Conservation (phyloP, 1,284 basidiomycete genomes). For the Xerocomus amazonicus region DNA sequence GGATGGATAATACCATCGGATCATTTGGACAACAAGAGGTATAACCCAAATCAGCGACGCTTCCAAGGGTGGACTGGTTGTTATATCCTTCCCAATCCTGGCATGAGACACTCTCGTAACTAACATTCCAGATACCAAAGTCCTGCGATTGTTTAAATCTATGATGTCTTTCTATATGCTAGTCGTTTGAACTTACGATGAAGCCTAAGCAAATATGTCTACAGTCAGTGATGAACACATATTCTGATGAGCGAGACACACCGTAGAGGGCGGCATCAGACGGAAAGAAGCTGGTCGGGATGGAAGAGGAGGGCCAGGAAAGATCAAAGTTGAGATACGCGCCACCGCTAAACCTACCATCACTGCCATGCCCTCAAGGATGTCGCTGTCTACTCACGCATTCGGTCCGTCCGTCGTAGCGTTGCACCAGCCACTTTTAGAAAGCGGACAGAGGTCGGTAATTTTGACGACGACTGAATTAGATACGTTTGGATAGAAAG, state of each 20-base stretch:
- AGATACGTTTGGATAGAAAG: conserved; percentile 58
- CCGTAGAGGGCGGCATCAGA: conserved; percentile 60
- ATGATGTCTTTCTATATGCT: not conserved
- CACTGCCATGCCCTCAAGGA: conserved; percentile 1
- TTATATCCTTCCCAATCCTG: conserved; percentile 58
- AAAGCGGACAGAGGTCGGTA: conserved; percentile 69
- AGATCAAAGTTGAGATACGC: conserved; percentile 73
- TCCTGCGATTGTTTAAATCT: conserved; percentile 42
- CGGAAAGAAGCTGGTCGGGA: conserved; percentile 68
- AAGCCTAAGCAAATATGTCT: conserved; percentile 34
- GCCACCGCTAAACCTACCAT: conserved; percentile 46
- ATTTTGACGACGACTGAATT: conserved; percentile 70
- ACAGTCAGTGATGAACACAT: not conserved
- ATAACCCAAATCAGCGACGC: conserved; percentile 50
- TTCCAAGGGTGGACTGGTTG: conserved; percentile 62
- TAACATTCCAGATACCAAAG: conserved; percentile 81
- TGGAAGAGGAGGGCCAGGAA: conserved; percentile 68
- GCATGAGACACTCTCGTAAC: conserved; percentile 61
- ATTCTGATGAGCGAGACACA: conserved; percentile 25
- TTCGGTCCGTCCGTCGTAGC: conserved; percentile 59
- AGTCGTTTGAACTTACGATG: conserved; percentile 32
- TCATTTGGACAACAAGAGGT: conserved; percentile 68
- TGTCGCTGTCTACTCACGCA: conserved; percentile 40
- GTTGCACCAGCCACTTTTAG: conserved; percentile 61
- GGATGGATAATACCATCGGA: conserved; percentile 46